Evolutionary conservation across 768 basidiomycete species (phyloP).

Genomic region (Kwoniella mangroviensis): DNA sequence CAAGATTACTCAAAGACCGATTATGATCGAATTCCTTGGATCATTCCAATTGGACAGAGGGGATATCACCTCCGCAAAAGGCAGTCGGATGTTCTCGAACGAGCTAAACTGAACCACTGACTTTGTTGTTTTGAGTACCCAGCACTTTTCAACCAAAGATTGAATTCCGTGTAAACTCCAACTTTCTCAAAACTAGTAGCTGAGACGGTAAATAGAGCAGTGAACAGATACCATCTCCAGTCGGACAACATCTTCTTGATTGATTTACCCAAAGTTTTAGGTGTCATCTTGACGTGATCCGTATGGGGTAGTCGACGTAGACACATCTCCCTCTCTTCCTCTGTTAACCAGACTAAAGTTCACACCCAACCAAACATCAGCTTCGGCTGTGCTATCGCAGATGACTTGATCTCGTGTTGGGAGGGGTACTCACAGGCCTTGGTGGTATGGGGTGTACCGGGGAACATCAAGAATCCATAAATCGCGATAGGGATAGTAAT

Average conservation of each 20-base stretch:
- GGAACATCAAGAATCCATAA: slow-evolving; percentile 74
- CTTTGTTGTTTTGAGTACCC: slow-evolving; percentile 29
- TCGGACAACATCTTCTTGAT: slow-evolving; percentile 18
- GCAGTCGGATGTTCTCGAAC: too few relatives aligned
- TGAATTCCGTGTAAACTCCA: slow-evolving; percentile 38
- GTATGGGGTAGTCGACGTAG: slow-evolving; percentile 32
- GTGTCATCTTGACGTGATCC: slow-evolving; percentile 34
- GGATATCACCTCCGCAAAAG: too few relatives aligned
- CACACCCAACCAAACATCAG: not conserved
- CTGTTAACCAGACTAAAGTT: slow-evolving; percentile 65
- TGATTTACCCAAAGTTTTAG: slow-evolving; percentile 20
- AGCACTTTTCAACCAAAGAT: slow-evolving; percentile 34
- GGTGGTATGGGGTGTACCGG: slow-evolving; percentile 70
- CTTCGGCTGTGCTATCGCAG: not conserved
- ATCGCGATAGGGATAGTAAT: slow-evolving; percentile 68
- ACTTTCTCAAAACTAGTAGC: slow-evolving; percentile 37
- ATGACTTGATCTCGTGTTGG: not conserved
- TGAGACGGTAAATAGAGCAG: slow-evolving; percentile 33
- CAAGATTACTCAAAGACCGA: not conserved
- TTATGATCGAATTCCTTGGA: not conserved
- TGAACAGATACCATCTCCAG: slow-evolving; percentile 43
- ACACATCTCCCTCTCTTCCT: slow-evolving; percentile 58
- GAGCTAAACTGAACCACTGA: not conserved
- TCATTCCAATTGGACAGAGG: too few relatives aligned
- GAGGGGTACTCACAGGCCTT: slow-evolving; percentile 26